Percentiles rank a stretch among this genome's conserved stretches.
phyloP scores from a whole-genome alignment of 495 filamentous ascomycete genomes.

The Neurospora sublineolata region DNA sequence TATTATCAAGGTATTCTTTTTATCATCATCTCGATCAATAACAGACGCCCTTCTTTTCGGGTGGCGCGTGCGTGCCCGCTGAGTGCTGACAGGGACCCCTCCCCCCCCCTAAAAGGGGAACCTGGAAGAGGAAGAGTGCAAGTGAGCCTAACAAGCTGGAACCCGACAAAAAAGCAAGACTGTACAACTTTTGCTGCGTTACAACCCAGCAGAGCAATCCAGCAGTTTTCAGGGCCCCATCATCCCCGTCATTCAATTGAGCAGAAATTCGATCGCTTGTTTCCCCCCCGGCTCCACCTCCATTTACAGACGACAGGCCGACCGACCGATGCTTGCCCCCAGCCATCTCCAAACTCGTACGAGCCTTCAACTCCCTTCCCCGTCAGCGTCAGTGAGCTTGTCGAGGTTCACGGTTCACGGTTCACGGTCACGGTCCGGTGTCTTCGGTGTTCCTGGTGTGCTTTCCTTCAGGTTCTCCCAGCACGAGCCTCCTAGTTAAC shows the following conservation, averaged over 20 bases:
- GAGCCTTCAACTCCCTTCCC: slow-evolving; percentile 18
- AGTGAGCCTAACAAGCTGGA: not conserved
- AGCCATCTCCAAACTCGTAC: slow-evolving; percentile 25
- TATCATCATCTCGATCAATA: not conserved
- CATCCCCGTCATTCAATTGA: slow-evolving; percentile 7
- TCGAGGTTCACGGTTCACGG: not conserved
- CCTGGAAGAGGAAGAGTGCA: not conserved
- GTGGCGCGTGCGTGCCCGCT: not conserved
- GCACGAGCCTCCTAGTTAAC: not conserved
- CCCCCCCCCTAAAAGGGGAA: not conserved
- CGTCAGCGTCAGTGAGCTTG: slow-evolving; percentile 2
- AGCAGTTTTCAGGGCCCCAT: not conserved
- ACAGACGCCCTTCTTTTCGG: not conserved
- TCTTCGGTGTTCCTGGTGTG: slow-evolving; percentile 1
- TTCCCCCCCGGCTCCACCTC: slow-evolving; percentile 15
- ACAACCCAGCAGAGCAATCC: not conserved
- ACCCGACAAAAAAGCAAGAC: not conserved
- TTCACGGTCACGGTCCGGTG: not conserved
- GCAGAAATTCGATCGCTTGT: slow-evolving; percentile 19
- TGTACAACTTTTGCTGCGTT: not conserved
- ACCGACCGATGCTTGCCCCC: slow-evolving; percentile 23
- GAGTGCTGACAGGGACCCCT: not conserved
- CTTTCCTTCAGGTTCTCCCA: slow-evolving; percentile 1
- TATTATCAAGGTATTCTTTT: not conserved
- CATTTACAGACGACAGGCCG: slow-evolving; percentile 1